Evolutionary conservation across 345 rosid genomes (phyloP).

Genomic region (Carallia brachiata): DNA sequence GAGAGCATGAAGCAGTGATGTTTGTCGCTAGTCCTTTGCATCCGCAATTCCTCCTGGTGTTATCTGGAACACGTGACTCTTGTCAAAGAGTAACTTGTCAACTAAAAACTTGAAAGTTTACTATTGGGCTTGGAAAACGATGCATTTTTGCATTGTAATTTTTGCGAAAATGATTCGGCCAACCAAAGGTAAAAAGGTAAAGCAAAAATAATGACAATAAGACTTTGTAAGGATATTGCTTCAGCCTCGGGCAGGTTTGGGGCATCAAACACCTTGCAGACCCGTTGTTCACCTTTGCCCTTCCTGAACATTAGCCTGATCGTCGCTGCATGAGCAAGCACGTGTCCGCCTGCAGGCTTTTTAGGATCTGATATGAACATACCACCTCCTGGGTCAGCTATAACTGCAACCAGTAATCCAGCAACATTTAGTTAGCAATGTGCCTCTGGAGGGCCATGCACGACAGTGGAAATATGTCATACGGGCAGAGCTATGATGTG

Average conservation of each 20-base stretch:
- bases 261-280: conserved; percentile 93
- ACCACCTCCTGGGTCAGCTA: conserved; percentile 88
- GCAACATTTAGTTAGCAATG: neutral
- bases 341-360: conserved; percentile 91
- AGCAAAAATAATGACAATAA: neutral
- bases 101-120: neutral
- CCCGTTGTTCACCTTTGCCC: conserved; percentile 89
- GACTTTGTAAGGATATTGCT: conserved; percentile 80
- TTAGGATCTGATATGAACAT: conserved; percentile 86
- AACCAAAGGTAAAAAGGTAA: neutral
- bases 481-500: neutral
- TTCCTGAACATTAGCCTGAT: conserved; percentile 86
- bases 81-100: conserved; percentile 43
- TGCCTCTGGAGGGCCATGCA: neutral
- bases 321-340: conserved; percentile 83
- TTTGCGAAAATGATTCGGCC: neutral
- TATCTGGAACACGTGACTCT: conserved; percentile 62
- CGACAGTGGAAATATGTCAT: neutral
- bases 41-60: conserved; percentile 85
- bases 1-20: too few species aligned
- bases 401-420: conserved; percentile 46
- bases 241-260: conserved; percentile 88
- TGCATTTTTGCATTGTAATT: neutral
- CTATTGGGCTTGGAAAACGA: neutral
- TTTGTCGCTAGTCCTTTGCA: conserved; percentile 55